Percentiles rank a stretch among this genome's conserved stretches.
Conservation (phyloP, 306 rosid genomes). For the Oemleria cerasiformis region DNA sequence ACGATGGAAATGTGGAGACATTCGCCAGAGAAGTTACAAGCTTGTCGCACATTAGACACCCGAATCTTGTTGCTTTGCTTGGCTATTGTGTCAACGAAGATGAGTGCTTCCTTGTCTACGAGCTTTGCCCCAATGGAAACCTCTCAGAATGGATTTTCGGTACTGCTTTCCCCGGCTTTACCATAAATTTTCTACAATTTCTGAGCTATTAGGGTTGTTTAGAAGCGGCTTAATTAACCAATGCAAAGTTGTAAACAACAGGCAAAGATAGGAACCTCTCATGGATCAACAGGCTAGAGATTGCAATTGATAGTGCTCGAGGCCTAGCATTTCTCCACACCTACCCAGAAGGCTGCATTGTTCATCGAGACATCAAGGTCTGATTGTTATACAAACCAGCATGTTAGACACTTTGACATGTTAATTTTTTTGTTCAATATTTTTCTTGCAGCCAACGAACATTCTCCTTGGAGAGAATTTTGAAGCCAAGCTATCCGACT, state of each 20-base stretch:
- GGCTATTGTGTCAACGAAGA: slow-evolving; percentile 44
- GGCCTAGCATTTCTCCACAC: slow-evolving; percentile 61
- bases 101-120: slow-evolving; percentile 68
- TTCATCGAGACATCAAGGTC: slow-evolving; percentile 69
- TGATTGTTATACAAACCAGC: background rate
- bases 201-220: background rate
- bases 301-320: slow-evolving; percentile 51
- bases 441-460: slow-evolving; percentile 53
- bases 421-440: background rate
- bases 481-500: slow-evolving; percentile 66
- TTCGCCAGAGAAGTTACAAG: slow-evolving; percentile 58
- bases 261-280: slow-evolving; percentile 50
- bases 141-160: slow-evolving; percentile 74
- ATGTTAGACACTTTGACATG: background rate
- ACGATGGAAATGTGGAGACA: slow-evolving; percentile 49
- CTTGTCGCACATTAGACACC: slow-evolving; percentile 55
- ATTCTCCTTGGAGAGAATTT: slow-evolving; percentile 58
- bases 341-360: slow-evolving; percentile 57
- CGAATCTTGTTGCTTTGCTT: slow-evolving; percentile 49
- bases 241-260: slow-evolving; percentile 19
- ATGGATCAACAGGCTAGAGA: slow-evolving; percentile 58
- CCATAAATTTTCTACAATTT: background rate
- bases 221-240: background rate
- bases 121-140: slow-evolving; percentile 60
- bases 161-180: slow-evolving; percentile 11